These are phyloP conservation scores for Phoma sp. DNA, from an alignment of 2,329 filamentous ascomycete species.

Conservation along the genomic window DNA sequence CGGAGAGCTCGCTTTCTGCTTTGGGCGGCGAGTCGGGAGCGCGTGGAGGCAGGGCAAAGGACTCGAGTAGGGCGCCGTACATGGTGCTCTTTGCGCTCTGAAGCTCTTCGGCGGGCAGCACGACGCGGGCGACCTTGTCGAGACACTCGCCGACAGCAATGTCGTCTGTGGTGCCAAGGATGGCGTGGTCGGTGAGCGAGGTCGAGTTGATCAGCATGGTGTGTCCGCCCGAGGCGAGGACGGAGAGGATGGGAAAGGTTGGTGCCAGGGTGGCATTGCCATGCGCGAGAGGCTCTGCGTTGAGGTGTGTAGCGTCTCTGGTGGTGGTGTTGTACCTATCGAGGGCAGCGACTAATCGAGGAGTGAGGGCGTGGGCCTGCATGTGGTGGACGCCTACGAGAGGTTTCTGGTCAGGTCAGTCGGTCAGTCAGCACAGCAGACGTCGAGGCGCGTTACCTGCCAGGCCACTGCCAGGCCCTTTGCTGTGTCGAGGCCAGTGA, in stretches of 20 bases:
- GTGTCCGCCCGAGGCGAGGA: constrained; percentile 92
- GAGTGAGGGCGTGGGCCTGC: constrained; percentile 93
- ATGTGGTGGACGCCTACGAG: constrained; percentile 92
- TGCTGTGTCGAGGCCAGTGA: constrained; percentile 79
- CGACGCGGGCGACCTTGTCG: constrained; percentile 81
- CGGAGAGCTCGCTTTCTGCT: background rate
- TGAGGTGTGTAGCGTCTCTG: background rate
- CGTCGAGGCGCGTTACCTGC: constrained; percentile 52
- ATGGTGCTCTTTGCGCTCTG: constrained; percentile 67
- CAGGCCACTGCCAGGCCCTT: constrained; percentile 88
- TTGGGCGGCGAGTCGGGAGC: background rate
- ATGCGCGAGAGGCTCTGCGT: constrained; percentile 6
- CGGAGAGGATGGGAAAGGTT: constrained; percentile 81
- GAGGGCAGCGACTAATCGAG: constrained; percentile 74
- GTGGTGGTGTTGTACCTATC: constrained; percentile 24
- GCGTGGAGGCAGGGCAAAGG: constrained; percentile 68
- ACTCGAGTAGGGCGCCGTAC: constrained; percentile 81
- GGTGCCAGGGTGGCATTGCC: constrained; percentile 50
- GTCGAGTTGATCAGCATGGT: constrained; percentile 81
- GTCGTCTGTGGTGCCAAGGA: constrained; percentile 76
- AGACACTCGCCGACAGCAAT: constrained; percentile 89
- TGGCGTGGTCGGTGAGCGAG: constrained; percentile 70
- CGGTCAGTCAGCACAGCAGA: constrained; percentile 1
- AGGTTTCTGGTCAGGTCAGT: constrained; percentile 59
- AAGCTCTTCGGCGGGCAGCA: constrained; percentile 70